phyloP scores from a whole-genome alignment of 768 basidiomycete species.

The Auricularia auricula-judae region DNA sequence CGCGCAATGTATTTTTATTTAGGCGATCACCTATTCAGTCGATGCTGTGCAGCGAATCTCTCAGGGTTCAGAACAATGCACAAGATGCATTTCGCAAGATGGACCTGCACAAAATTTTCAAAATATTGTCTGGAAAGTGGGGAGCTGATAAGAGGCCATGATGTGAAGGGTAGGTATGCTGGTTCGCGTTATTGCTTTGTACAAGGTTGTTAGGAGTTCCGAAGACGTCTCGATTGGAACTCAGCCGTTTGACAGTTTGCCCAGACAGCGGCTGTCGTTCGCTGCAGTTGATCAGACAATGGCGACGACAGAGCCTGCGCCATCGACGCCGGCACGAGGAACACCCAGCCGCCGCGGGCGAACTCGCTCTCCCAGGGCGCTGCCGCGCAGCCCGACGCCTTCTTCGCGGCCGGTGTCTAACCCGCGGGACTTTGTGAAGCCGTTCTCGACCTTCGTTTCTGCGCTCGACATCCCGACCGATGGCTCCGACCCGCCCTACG shows the following conservation, averaged over 20 bases:
- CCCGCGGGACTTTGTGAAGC: background rate
- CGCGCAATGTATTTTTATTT: background rate
- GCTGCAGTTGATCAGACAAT: background rate
- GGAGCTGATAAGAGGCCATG: too few species aligned
- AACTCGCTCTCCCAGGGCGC: background rate
- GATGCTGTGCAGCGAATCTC: background rate
- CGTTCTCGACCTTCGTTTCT: background rate
- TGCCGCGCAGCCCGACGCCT: background rate
- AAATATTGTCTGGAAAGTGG: too few species aligned
- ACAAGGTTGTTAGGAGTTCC: too few species aligned
- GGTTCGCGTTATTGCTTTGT: too few species aligned
- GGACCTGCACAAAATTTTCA: background rate
- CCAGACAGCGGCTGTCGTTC: background rate
- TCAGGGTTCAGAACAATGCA: background rate
- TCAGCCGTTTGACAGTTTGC: too few species aligned
- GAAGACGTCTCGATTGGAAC: too few species aligned
- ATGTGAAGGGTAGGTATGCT: too few species aligned
- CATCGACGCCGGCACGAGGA: background rate
- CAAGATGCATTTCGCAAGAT: background rate
- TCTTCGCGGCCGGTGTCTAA: background rate
- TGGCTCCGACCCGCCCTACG: background rate
- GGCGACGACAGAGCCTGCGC: background rate
- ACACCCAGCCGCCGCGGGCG: background rate
- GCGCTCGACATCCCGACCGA: constrained; percentile 1
- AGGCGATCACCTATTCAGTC: background rate